Base-by-base conservation (phyloP, 805 yeast genomes). In the Candida maltosa region DNA sequence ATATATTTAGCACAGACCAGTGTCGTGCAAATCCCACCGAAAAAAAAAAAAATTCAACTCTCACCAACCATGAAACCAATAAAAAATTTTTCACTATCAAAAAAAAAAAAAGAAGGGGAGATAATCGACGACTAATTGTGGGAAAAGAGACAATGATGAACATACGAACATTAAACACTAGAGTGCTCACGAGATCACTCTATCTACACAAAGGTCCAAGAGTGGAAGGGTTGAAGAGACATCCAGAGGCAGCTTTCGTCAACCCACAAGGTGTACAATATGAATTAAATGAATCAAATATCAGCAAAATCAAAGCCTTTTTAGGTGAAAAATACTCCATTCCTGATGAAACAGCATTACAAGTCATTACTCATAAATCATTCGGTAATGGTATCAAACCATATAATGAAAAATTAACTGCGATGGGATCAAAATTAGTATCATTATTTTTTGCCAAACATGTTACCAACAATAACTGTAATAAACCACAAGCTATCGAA, bases 371-470 rank as follows among this genome's bases (percentile, higher is more conserved):
- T 5, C 97, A 91, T 65, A 91, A 91, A 64, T 86, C 96, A 16
- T 91, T 88, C 69, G 95, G 94, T 4, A 94, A 87, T 62, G 97
- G 96, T 7, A 68, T 75, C 43, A 78, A 81, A 49, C 96, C 97
- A 6, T 87, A 85, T 63, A 91, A 89, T 62, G 96, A 88, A 56
- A 84, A 83, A 57, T 68, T 91, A 48, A 70, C 87, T 14, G 73
- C 82, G 29, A 64, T 87, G 55, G 97, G 94, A 12, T 54, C 73
- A 24, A 82, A 80, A 51, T 62, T 80, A 47, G 57, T 83, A 44
- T 78, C 77, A 52, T 64, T 71, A 33, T 56, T 51, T 36, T 58
- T 70, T 26, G 69, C 77, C 22, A 73, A 75, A 48, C 53, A 53
- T 39, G 74, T 69, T 11, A 47, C 62, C 31, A 70, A 46, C 36